phyloP scores from a whole-genome alignment of 169 alveolate species.

The Plasmodium vivax region DNA sequence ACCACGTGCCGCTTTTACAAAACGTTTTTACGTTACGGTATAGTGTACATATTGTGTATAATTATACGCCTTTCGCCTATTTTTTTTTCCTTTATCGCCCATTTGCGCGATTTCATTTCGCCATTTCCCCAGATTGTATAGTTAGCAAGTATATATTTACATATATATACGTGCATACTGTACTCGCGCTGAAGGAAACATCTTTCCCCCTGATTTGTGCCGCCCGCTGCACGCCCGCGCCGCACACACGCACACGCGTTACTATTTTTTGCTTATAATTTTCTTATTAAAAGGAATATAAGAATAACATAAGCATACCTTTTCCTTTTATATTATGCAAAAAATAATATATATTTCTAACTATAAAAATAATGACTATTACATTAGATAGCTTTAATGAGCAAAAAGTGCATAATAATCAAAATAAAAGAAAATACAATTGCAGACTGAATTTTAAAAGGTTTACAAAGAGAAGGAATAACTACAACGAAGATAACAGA shows the following conservation, averaged over 20 bases:
- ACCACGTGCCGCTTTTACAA: background rate
- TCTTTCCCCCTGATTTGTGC: background rate
- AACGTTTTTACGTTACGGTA: background rate
- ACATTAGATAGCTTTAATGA: constrained; percentile 44
- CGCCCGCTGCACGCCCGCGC: background rate
- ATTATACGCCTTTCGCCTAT: background rate
- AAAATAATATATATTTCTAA: constrained; percentile 1
- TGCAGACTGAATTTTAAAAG: constrained; percentile 59
- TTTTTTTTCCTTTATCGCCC: background rate
- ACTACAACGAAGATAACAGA: constrained; percentile 38
- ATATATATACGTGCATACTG: background rate
- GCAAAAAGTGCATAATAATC: constrained; percentile 15
- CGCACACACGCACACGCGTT: background rate
- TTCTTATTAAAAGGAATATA: constrained; percentile 5
- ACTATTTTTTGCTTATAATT: background rate
- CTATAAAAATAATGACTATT: constrained; percentile 54
- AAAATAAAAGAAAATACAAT: constrained; percentile 62
- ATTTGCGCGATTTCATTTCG: background rate
- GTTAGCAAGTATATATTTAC: background rate
- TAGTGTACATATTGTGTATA: background rate
- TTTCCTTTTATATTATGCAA: constrained; percentile 6
- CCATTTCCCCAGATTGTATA: background rate
- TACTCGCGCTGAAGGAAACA: background rate
- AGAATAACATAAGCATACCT: constrained; percentile 15
- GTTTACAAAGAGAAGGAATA: constrained; percentile 38